Evolutionary conservation across 129 eudicot species (phyloP), one percentile per base, ranked within the genome.

Genomic region (Artemisia tridentata): DNA sequence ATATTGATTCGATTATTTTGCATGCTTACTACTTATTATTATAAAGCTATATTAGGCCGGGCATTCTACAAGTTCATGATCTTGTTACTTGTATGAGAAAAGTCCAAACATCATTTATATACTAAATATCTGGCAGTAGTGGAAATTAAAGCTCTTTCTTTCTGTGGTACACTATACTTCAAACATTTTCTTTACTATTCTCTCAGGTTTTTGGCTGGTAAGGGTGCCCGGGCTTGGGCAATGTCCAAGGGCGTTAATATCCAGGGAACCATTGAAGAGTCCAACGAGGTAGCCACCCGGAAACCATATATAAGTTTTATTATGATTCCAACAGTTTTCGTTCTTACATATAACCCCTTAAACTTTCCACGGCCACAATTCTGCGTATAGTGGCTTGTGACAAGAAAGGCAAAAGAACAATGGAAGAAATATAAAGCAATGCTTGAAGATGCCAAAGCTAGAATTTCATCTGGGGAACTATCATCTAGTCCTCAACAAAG

Each of bases 171-270:
- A 51, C 7, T 51, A 6, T 3, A 14, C 18, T 7, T 51, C 5
- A 51, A 12, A 51, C 56, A 51, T 1, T 52, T 27, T 54, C 19
- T 34, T n/a, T 0, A 68, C 69, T 66, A 77, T 77, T 25, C 50
- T 29, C 56, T 63, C 79, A 95, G 97, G 84, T 95, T 95, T 80
- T 86, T 95, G 80, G 99, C 79, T 70, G 99, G 99, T 38, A 91
- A 86, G 63, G 97, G 99, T 69, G 97, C 99, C 15, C 88, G 80
- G 14, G 29, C 46, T 66, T 90, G 99, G 97, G 97, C 97, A 7
- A 79, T 80, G 20, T 82, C 97, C 63, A 95, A 86, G 82, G 96
- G 91, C 50, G 61, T 88, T 77, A 38, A 50, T 72, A 21, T 74
- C 10, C 57, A 21, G 3, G 77, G 52, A 66, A 68, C 88, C 47